Conservation (phyloP, 352 stramenopile genomes). For the Peronospora tabacina region DNA sequence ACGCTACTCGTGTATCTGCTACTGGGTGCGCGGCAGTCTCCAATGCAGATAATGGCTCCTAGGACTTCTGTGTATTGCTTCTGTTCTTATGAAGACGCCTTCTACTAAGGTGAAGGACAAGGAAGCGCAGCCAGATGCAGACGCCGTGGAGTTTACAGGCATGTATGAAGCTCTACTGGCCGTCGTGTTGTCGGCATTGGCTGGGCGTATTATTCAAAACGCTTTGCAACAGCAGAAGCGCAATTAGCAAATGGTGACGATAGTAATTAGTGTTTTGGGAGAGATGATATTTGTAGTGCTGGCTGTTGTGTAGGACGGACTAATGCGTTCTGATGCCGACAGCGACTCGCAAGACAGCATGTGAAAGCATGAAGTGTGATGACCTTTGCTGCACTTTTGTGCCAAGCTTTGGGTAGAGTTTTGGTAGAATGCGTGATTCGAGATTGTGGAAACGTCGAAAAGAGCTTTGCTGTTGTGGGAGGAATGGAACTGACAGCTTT, state of each 20-base stretch:
- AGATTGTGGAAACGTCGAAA: conserved; percentile 79
- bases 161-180: conserved; percentile 67
- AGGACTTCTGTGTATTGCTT: conserved; percentile 54
- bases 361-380: conserved; percentile 63
- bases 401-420: conserved; percentile 61
- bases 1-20: conserved; percentile 75
- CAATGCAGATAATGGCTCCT: conserved; percentile 63
- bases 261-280: conserved; percentile 67
- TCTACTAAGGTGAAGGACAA: conserved; percentile 13
- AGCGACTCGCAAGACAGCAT: conserved; percentile 32
- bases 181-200: conserved; percentile 62
- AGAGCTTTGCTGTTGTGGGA: conserved; percentile 74
- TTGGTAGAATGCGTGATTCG: conserved; percentile 81
- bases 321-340: conserved; percentile 7
- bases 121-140: conserved; percentile 5
- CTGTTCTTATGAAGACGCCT: conserved; percentile 65
- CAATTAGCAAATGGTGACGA: conserved; percentile 75
- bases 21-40: conserved; percentile 60
- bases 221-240: conserved; percentile 61
- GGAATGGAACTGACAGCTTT: conserved; percentile 75
- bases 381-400: conserved; percentile 59
- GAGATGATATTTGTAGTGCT: conserved; percentile 52
- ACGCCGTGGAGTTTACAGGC: conserved; percentile 53
- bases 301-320: conserved; percentile 28
- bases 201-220: conserved; percentile 69